These are phyloP conservation scores for Fibroporia radiculosa DNA, from an alignment of 768 basidiomycete species.

Conservation along the genomic window DNA sequence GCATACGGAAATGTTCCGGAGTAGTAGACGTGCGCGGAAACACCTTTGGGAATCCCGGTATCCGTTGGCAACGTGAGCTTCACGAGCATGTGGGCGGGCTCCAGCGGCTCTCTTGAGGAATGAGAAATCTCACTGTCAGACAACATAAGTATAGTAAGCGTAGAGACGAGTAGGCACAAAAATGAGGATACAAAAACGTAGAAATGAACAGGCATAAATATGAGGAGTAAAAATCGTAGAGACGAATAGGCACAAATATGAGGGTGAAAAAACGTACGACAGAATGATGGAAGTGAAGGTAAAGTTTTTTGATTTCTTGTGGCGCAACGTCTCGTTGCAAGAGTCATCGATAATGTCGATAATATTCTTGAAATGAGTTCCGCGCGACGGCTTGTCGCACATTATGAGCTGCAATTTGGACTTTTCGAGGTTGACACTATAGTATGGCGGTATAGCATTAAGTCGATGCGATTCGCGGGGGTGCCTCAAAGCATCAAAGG, in stretches of 20 bases:
- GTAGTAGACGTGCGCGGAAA: conserved; percentile 1
- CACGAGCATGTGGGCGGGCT: conserved; percentile 3
- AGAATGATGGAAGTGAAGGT: not conserved
- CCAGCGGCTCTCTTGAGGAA: not conserved
- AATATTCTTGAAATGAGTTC: not conserved
- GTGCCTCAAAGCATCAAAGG: too few relatives aligned
- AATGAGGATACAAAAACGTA: not conserved
- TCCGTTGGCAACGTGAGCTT: not conserved
- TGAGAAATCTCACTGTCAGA: conserved; percentile 1
- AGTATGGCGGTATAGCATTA: conserved; percentile 1
- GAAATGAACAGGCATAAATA: too few relatives aligned
- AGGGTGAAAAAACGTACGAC: not conserved
- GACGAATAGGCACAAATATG: too few relatives aligned
- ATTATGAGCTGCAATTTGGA: not conserved
- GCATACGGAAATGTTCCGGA: not conserved
- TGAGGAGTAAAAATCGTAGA: too few relatives aligned
- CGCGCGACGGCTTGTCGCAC: conserved; percentile 1
- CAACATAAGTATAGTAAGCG: not conserved
- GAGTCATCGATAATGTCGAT: conserved; percentile 1
- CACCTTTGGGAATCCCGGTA: not conserved
- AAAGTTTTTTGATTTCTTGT: not conserved
- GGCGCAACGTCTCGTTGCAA: not conserved
- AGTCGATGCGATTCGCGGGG: not conserved
- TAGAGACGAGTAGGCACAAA: not conserved
- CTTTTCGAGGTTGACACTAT: not conserved